Percentiles rank a stretch among this genome's conserved stretches.
Conservation (phyloP, 1,139 yeast genomes). For the Pichia sp. region DNA sequence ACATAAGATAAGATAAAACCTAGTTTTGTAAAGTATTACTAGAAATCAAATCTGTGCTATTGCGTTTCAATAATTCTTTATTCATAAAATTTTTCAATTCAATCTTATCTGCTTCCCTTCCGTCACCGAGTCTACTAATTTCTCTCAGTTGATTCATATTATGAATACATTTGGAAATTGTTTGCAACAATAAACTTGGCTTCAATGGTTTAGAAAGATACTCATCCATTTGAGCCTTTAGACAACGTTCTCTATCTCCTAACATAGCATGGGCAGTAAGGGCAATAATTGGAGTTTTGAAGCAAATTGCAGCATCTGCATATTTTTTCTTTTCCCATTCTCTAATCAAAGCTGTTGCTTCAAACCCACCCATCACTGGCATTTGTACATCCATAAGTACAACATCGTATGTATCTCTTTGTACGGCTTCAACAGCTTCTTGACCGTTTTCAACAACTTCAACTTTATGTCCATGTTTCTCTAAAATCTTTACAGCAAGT, state of each 20-base stretch:
- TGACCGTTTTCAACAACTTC: slow-evolving; percentile 81
- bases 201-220: slow-evolving; percentile 81
- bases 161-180: slow-evolving; percentile 77
- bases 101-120: slow-evolving; percentile 6
- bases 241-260: slow-evolving; percentile 79
- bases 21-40: too few relatives aligned
- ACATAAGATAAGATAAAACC: background rate
- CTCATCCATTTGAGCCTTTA: slow-evolving; percentile 88
- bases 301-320: slow-evolving; percentile 49
- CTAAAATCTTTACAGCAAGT: slow-evolving; percentile 73
- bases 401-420: slow-evolving; percentile 62
- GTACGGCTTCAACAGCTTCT: slow-evolving; percentile 73
- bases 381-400: slow-evolving; percentile 90
- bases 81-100: slow-evolving; percentile 12
- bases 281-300: slow-evolving; percentile 80
- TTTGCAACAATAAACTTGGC: slow-evolving; percentile 74
- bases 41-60: background rate
- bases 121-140: slow-evolving; percentile 33
- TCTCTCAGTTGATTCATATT: slow-evolving; percentile 54
- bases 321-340: slow-evolving; percentile 85
- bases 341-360: slow-evolving; percentile 77
- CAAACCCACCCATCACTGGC: slow-evolving; percentile 95
- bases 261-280: slow-evolving; percentile 89
- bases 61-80: slow-evolving; percentile 9
- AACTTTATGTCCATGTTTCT: slow-evolving; percentile 75